Conservation (phyloP, 192 early-diverging fungal genomes). For the Podila epicladia region DNA sequence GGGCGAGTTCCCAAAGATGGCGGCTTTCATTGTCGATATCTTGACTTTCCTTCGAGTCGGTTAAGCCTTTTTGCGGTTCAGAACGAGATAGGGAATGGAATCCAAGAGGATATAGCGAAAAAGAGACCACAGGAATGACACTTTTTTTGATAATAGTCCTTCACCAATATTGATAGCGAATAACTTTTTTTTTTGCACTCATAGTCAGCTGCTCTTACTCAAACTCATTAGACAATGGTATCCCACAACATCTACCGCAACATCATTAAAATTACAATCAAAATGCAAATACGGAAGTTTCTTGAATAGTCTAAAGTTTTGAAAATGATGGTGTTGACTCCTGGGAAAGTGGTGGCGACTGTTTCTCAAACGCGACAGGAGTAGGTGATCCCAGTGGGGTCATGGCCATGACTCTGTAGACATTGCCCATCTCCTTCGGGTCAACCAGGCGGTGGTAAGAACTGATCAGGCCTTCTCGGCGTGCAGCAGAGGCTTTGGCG, state of each 20-base stretch:
- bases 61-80: neutral
- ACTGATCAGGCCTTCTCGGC: conserved; percentile 70
- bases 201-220: too few species aligned
- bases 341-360: neutral
- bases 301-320: conserved; percentile 8
- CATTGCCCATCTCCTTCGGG: conserved; percentile 82
- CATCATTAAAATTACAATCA: neutral
- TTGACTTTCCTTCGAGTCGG: conserved; percentile 53
- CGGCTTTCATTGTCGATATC: conserved; percentile 58
- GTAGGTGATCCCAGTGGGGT: conserved; percentile 45
- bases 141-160: neutral
- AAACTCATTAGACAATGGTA: too few species aligned
- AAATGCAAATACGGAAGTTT: neutral
- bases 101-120: too few species aligned
- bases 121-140: neutral
- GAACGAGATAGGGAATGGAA: too few species aligned
- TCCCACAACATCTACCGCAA: neutral
- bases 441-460: conserved; percentile 82
- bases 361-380: conserved; percentile 42
- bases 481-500: conserved; percentile 55
- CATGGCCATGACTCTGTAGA: conserved; percentile 85
- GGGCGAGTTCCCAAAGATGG: conserved; percentile 59
- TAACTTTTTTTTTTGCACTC: too few species aligned
- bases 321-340: neutral
- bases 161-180: too few species aligned